Evolutionary conservation across 1,284 basidiomycete species (phyloP).

Genomic region (Phellinidium pouzarii): DNA sequence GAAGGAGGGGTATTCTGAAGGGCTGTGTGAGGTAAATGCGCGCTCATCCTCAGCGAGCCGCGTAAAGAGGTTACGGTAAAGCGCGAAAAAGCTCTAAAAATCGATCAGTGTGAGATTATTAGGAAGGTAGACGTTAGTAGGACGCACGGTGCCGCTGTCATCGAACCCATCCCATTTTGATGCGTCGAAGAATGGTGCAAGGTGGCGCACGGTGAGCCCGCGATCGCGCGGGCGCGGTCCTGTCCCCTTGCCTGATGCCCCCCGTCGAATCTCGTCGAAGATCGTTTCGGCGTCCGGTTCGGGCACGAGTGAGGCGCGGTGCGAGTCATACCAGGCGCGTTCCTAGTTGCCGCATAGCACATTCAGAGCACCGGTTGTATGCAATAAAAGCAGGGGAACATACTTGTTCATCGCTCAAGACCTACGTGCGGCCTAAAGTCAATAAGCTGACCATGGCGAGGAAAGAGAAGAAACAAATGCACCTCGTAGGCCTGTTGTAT

Average conservation of each 20-base stretch:
- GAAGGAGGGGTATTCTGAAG: slow-evolving; percentile 70
- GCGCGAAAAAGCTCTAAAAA: slow-evolving; percentile 79
- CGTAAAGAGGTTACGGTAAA: slow-evolving; percentile 86
- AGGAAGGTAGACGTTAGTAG: slow-evolving; percentile 10
- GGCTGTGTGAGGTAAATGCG: slow-evolving; percentile 39
- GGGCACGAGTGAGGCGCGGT: slow-evolving; percentile 78
- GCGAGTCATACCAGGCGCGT: slow-evolving; percentile 97
- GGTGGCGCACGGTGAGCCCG: slow-evolving; percentile 75
- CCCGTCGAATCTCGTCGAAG: slow-evolving; percentile 77
- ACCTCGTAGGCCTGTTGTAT: slow-evolving; percentile 96
- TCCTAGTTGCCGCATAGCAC: slow-evolving; percentile 55
- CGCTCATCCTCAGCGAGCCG: slow-evolving; percentile 82
- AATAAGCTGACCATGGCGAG: slow-evolving; percentile 10
- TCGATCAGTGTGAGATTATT: background rate
- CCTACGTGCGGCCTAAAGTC: slow-evolving; percentile 35
- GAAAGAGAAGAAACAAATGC: slow-evolving; percentile 14
- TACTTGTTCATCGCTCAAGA: slow-evolving; percentile 89
- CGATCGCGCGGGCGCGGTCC: slow-evolving; percentile 61
- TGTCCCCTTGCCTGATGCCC: slow-evolving; percentile 19
- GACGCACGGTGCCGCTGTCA: slow-evolving; percentile 61
- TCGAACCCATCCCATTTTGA: slow-evolving; percentile 67
- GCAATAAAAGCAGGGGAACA: slow-evolving; percentile 23
- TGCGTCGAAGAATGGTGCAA: slow-evolving; percentile 83
- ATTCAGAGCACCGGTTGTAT: slow-evolving; percentile 16
- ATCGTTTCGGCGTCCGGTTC: slow-evolving; percentile 79